Base-by-base conservation (phyloP, 192 early-diverging fungal genomes). In the Entomortierella chlamydospora region DNA sequence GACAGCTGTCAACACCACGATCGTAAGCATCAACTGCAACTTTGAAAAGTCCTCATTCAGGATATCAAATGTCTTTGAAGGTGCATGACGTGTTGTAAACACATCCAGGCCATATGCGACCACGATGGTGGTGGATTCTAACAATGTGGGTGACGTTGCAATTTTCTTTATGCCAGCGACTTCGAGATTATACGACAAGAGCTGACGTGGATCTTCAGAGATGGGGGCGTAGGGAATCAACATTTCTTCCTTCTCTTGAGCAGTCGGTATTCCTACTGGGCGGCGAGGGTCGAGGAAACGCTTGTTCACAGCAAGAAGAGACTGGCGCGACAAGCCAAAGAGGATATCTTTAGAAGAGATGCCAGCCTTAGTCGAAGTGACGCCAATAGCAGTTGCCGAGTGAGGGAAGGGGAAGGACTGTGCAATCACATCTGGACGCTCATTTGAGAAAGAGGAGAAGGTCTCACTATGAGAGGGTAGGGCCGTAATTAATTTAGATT, bases 51-150 rank as follows among this genome's bases (percentile, higher is more conserved):
- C 91, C 76, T 96, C 93, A 81, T 92, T 93, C 64, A 99, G 82
- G 54, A 94, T 87, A 84, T 99, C 98, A 84, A 99, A 99, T 8
- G 91, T 89, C 68, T 94, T 93, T 53, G 91, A 93, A 23, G 98
- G 97, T 51, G 89, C 90, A 30, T 90, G 84, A 43, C 92, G 90
- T 6, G 91, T 93, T 62, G 93, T 91, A 87, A 96, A 99, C 57
- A 97, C 60, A 70, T 99, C 98, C 47, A 95, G 85, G 18, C 98
- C 98, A 76, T 91, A 98, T 0, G 92, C 90, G 20, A 92, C 82
- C 11, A 97, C 93, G 37, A 99, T 83, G 17, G 96, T 91, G 9
- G 98, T 99, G 23, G 96, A 98, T 84, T 99, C 98, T 30, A 99
- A 81, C 45, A 90, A 78, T 22, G 97, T 90, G 1, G 96, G 92